These are phyloP conservation scores for Candida maris DNA, from an alignment of 805 yeast species.

Conservation along the genomic window DNA sequence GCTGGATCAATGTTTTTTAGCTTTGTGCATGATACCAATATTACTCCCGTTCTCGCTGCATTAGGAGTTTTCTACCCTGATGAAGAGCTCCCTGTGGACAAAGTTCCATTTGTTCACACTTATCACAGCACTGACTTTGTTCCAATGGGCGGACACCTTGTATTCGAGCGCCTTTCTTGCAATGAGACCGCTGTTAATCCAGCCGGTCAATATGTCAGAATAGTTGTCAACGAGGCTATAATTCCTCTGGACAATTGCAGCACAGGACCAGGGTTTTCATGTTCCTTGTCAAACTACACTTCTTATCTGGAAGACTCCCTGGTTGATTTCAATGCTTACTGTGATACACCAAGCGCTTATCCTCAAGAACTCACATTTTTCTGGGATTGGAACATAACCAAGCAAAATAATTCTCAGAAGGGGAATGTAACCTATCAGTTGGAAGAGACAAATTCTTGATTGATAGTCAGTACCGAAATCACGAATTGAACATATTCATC, in stretches of 20 bases:
- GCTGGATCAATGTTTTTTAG: conserved; percentile 8
- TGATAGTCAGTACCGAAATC: no score
- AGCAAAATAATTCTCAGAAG: conserved; percentile 10
- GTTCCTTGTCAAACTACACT: conserved; percentile 19
- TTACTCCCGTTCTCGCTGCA: conserved; percentile 46
- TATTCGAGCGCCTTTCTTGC: conserved; percentile 33
- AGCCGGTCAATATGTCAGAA: conserved; percentile 31
- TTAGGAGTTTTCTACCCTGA: conserved; percentile 41
- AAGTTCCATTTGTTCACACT: conserved; percentile 43
- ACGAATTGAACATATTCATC: no score
- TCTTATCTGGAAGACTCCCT: conserved; percentile 15
- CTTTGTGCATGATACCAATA: conserved; percentile 51
- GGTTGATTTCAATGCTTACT: conserved; percentile 5
- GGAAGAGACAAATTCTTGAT: neutral
- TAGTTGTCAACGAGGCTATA: conserved; percentile 49
- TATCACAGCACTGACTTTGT: conserved; percentile 45
- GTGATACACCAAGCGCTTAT: conserved; percentile 7
- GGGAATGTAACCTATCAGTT: conserved; percentile 8
- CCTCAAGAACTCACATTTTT: conserved; percentile 16
- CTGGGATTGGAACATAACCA: conserved; percentile 15
- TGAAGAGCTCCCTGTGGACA: conserved; percentile 36
- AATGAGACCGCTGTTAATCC: conserved; percentile 7
- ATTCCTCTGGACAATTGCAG: conserved; percentile 45
- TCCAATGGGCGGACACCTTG: conserved; percentile 51
- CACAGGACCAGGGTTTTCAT: conserved; percentile 48